Base-by-base conservation (phyloP, 331 rosid genomes). In the Erythrophleum ivorense region DNA sequence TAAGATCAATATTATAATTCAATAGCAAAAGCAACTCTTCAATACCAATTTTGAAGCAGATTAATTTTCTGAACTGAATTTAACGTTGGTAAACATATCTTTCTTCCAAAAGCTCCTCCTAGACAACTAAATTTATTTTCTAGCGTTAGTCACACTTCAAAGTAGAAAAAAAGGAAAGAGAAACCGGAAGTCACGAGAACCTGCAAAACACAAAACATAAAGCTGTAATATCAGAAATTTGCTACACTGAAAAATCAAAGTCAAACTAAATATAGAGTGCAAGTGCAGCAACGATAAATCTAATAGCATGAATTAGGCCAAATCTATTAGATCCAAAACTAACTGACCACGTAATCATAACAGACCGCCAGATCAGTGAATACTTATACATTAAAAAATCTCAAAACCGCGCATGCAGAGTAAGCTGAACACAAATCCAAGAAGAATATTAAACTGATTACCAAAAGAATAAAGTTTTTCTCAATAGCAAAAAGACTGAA, bases 11-110 rank as follows among this genome's bases (percentile, higher is more conserved):
- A 81, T 33, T 21, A 65, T 2, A 33, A 71, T 67, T 77, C 79
- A 85, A 82, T 41, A 63, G 83, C 78, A 75, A 84, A 54, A 71
- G 81, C 73, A 79, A 82, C 62, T 81, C 85, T 80, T 85, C 88
- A 58, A 79, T 14, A 84, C 29, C 57, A 54, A 41, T 29, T 41
- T 64, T 79, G 34, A 71, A 79, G 36, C 34, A 49, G 70, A 54
- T 57, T 24, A 57, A 46, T 36, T 57, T 21, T 57, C 78, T 57
- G 78, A 24, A 40, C 68, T 57, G 68, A 57, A 19, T 55, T 19
- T n/a, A 55, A 55, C 13, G 7, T 10, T 41, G 12, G 54, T 75
- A 40, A 16, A 75, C 24, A 55, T 4, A 19, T 75, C 54, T 38
- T 75, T 12, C 40, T n/a, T 55, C 68, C 68, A 40, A 16, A 75